These are phyloP conservation scores for Brassica rapa DNA, from an alignment of 345 rosid species.

Conservation along the genomic window DNA sequence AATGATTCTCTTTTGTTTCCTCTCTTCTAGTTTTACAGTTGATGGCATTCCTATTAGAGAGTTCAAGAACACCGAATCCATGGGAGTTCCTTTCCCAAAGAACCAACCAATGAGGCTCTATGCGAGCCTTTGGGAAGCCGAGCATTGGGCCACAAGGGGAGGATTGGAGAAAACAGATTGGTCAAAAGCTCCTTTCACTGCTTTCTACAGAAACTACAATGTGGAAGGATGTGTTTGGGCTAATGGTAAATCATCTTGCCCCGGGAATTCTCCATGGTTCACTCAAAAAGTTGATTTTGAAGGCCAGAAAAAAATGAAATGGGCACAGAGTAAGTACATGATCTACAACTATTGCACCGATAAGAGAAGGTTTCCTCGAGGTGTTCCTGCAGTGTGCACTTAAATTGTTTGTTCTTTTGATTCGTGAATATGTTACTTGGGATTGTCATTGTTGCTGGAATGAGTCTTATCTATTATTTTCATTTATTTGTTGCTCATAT, in stretches of 20 bases:
- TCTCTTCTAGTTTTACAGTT: neutral
- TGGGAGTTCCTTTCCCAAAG: neutral
- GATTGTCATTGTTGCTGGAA: neutral
- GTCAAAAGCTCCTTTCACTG: neutral
- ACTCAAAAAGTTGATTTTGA: constrained; percentile 39
- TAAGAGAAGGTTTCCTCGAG: constrained; percentile 48
- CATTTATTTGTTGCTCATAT: constrained; percentile 17
- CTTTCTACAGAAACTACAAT: neutral
- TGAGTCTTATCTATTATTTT: constrained; percentile 16
- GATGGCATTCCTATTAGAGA: neutral
- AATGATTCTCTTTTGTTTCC: neutral
- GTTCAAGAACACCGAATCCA: neutral
- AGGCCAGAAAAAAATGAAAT: neutral
- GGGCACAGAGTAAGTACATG: constrained; percentile 49
- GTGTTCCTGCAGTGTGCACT: constrained; percentile 51
- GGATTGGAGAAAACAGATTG: neutral
- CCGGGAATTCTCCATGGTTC: constrained; percentile 35
- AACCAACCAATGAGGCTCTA: neutral
- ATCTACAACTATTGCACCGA: constrained; percentile 53
- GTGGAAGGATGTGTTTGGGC: neutral
- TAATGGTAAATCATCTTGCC: neutral
- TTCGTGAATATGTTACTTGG: constrained; percentile 12
- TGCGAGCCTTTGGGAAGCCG: neutral
- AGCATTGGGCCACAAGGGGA: neutral
- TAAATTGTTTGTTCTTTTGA: constrained; percentile 11